phyloP scores from a whole-genome alignment of 2,329 filamentous ascomycete genomes.

The Gyromitra esculenta region DNA sequence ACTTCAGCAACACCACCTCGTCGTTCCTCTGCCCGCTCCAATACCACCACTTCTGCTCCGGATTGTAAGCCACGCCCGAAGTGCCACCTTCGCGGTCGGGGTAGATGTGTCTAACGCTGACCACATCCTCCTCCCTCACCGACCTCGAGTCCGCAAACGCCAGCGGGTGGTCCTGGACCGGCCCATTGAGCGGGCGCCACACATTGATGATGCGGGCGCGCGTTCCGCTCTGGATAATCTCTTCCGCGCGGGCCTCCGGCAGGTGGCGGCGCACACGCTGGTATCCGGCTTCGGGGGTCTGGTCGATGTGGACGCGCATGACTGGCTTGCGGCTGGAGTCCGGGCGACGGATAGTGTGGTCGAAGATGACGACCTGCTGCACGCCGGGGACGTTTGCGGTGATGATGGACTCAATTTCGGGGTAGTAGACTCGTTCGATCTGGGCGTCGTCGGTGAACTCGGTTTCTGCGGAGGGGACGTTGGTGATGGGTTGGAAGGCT shows the following conservation, averaged over 20 bases:
- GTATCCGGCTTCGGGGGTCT: conserved; percentile 72
- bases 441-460: conserved; percentile 75
- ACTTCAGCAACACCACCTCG: conserved; percentile 80
- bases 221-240: conserved; percentile 64
- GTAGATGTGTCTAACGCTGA: conserved; percentile 72
- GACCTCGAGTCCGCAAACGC: conserved; percentile 74
- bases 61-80: conserved; percentile 71
- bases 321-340: conserved; percentile 71
- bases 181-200: conserved; percentile 73
- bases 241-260: conserved; percentile 66
- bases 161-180: conserved; percentile 74
- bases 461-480: conserved; percentile 68
- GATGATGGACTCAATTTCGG: conserved; percentile 78
- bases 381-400: conserved; percentile 70
- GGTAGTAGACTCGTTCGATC: conserved; percentile 80
- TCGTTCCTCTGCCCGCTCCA: conserved; percentile 78
- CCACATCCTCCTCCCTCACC: conserved; percentile 68
- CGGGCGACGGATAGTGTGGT: conserved; percentile 74
- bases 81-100: conserved; percentile 74
- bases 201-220: conserved; percentile 76
- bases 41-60: conserved; percentile 78
- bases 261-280: conserved; percentile 71
- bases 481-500: conserved; percentile 68
- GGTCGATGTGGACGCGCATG: conserved; percentile 76
- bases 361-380: conserved; percentile 74